Base-by-base conservation (phyloP, 2,329 filamentous ascomycete species). In the Exophiala dermatitidis region DNA sequence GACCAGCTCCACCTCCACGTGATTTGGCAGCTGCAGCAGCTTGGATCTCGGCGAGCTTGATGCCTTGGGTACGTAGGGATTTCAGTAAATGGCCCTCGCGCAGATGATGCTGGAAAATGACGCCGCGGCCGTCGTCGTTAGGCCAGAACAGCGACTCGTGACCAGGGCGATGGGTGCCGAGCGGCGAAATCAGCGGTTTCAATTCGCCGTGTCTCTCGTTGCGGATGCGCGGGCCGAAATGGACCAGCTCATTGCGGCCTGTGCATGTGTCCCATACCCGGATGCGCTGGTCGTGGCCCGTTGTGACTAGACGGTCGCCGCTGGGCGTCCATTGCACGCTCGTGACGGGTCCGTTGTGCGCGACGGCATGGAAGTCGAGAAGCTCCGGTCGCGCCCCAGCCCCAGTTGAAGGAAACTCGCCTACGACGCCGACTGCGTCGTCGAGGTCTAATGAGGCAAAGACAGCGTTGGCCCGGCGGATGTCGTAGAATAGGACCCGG, bases 201-300 rank as follows among this genome's bases (percentile, higher is more conserved):
- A 76, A 19, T 80, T 73, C 54, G 77, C 83, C 19, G 78, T 79
- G 3, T 46, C 59, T 74, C 69, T 60, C 77, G 67, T 96, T 96
- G 62, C 84, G 85, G 38, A 96, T 77, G 30, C 83, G 77, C 0
- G 90, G 87, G 0, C 90, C 90, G 65, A 96, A 97, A 67, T 85
- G 90, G 0, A 86, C 87, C 4, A 96, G 80, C 0, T 88, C 94
- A 68, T 97, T 96, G 12, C 85, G 85, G 1, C 90, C 89, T 0
- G 82, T 88, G 0, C 77, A 77, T 1, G 86, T 81, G 66, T 95
- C 80, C 91, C 91, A 97, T 1, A 96, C 87, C 3, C 90, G 81
- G 58, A 97, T 84, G 5, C 85, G 81, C 46, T 87, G 78, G 67
- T 97, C 93, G 53, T 94, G 86, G 0, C 90, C 90, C 1, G 87